A percentile compares a stretch with the other conserved stretches of the same genome.
Conservation (phyloP, 2,329 filamentous ascomycete genomes). For the Pseudopyrenochaeta lycopersici region DNA sequence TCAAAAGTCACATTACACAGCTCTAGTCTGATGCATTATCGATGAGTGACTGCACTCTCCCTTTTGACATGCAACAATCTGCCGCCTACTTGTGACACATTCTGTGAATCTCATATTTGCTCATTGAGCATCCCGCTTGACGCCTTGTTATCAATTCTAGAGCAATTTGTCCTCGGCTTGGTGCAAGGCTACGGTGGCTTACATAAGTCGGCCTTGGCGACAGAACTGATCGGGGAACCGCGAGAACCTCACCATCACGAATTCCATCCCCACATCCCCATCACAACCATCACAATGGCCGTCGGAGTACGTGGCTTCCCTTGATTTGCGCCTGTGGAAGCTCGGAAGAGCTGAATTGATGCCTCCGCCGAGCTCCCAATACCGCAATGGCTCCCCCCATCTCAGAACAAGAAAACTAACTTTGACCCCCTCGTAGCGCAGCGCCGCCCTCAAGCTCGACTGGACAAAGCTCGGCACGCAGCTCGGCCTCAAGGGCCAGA, state of each 20-base stretch:
- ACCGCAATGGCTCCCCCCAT: conserved; percentile 38
- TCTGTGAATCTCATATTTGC: neutral
- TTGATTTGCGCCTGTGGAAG: conserved; percentile 23
- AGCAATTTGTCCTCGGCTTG: neutral
- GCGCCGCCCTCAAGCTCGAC: conserved; percentile 98
- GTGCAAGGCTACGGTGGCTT: neutral
- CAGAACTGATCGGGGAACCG: neutral
- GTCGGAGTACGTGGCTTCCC: conserved; percentile 51
- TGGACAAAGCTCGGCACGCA: conserved; percentile 95
- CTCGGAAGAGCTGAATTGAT: conserved; percentile 39
- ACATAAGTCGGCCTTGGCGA: neutral
- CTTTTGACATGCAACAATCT: no score
- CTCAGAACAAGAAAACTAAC: conserved; percentile 42
- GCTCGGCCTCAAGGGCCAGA: conserved; percentile 95
- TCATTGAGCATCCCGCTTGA: no score
- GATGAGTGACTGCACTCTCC: neutral
- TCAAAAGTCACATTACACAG: conserved; percentile 9
- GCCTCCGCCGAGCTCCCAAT: conserved; percentile 33
- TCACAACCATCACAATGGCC: conserved; percentile 54
- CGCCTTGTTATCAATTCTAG: neutral
- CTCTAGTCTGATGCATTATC: neutral
- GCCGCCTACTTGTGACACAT: neutral
- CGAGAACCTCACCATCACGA: conserved; percentile 54
- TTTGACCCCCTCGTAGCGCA: conserved; percentile 71
- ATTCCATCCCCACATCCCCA: conserved; percentile 43